Percentiles rank a stretch among this genome's conserved stretches.
phyloP scores from a whole-genome alignment of 2,329 filamentous ascomycete genomes.

The Alternaria ventricosa region DNA sequence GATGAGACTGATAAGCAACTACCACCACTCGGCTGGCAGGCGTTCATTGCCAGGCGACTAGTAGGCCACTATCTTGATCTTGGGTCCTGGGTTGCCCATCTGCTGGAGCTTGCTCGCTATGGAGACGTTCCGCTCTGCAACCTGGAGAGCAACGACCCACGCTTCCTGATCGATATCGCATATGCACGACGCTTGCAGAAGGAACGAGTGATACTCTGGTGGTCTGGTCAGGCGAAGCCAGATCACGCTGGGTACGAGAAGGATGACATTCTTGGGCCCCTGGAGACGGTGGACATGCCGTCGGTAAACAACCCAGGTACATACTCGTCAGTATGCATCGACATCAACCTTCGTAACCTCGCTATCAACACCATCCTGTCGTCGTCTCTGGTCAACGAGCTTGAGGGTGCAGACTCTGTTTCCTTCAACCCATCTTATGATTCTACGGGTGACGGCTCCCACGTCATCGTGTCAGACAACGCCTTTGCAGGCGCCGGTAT shows the following conservation, averaged over 20 bases:
- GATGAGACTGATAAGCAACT: slow-evolving; percentile 85
- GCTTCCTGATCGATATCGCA: slow-evolving; percentile 93
- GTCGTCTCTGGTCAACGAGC: slow-evolving; percentile 93
- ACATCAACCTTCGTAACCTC: slow-evolving; percentile 90
- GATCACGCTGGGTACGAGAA: slow-evolving; percentile 96
- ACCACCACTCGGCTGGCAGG: slow-evolving; percentile 92
- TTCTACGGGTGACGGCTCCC: slow-evolving; percentile 65
- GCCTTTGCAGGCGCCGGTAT: slow-evolving; percentile 94
- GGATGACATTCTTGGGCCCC: slow-evolving; percentile 81
- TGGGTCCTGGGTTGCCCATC: slow-evolving; percentile 89
- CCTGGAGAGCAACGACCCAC: slow-evolving; percentile 89
- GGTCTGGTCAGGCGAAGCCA: slow-evolving; percentile 84
- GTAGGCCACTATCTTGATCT: slow-evolving; percentile 90
- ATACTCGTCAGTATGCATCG: slow-evolving; percentile 95
- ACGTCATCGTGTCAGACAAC: slow-evolving; percentile 81
- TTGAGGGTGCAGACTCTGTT: slow-evolving; percentile 86
- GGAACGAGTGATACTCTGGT: slow-evolving; percentile 96
- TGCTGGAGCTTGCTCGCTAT: slow-evolving; percentile 86
- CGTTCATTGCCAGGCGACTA: slow-evolving; percentile 82
- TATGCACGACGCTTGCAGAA: slow-evolving; percentile 89
- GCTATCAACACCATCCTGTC: slow-evolving; percentile 98
- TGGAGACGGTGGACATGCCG: slow-evolving; percentile 91
- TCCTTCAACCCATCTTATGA: slow-evolving; percentile 79
- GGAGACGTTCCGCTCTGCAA: slow-evolving; percentile 96
- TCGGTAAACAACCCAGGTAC: slow-evolving; percentile 91